A percentile compares a stretch with the other conserved stretches of the same genome.
phyloP scores from a whole-genome alignment of 192 early-diverging fungal genomes.

The Coemansia sp. region DNA sequence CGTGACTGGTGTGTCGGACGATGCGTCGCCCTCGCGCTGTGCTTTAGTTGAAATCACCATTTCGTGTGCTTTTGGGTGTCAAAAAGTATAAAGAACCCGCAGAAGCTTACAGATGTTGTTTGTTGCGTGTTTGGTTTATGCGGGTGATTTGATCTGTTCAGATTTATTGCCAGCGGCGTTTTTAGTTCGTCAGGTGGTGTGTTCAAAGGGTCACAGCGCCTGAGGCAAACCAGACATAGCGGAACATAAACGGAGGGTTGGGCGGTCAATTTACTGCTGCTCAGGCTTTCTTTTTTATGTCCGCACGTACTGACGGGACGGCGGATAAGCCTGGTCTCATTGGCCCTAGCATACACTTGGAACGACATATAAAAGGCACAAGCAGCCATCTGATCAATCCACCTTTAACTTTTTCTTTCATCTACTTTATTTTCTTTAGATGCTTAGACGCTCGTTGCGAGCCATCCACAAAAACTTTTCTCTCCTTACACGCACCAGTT shows the following conservation, averaged over 20 bases:
- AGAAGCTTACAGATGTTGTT: neutral
- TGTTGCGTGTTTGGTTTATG: neutral
- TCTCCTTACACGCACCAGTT: neutral
- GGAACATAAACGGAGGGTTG: too few relatives aligned
- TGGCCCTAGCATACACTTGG: neutral
- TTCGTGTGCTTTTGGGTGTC: neutral
- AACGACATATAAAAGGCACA: neutral
- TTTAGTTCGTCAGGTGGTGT: too few relatives aligned
- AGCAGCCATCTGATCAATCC: neutral
- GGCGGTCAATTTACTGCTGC: too few relatives aligned
- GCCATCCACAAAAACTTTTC: neutral
- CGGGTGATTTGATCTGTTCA: neutral
- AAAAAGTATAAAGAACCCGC: neutral
- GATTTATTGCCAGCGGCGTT: too few relatives aligned
- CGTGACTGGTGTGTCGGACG: neutral
- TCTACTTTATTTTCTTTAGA: neutral
- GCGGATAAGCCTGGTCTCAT: neutral
- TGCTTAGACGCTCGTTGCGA: conserved; percentile 7
- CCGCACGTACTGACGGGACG: too few relatives aligned
- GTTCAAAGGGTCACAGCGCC: too few relatives aligned
- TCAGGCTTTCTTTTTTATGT: too few relatives aligned
- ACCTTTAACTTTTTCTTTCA: neutral
- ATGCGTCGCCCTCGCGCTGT: neutral
- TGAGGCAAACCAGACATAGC: too few relatives aligned
- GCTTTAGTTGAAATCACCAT: neutral